These are phyloP conservation scores for Pelagophyceae sp. DNA, from an alignment of 352 stramenopile genomes.

Conservation along the genomic window DNA sequence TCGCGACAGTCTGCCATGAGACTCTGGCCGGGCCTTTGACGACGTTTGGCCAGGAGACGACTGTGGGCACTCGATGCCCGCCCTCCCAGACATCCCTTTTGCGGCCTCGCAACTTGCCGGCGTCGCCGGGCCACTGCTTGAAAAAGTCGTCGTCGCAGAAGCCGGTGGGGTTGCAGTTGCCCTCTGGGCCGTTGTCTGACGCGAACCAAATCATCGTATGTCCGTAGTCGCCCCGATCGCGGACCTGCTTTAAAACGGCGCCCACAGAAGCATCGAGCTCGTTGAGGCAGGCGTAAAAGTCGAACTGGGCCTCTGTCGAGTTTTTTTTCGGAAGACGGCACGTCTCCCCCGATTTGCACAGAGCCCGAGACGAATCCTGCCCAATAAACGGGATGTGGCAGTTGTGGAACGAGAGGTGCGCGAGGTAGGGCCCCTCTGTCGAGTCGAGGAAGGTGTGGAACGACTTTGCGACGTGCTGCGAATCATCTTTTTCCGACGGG, in stretches of 20 bases:
- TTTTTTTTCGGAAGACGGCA: conserved; percentile 23
- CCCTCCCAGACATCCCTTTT: conserved; percentile 26
- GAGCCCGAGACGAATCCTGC: neutral
- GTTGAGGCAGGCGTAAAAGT: conserved; percentile 34
- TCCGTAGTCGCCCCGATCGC: conserved; percentile 14
- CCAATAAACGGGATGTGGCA: conserved; percentile 33
- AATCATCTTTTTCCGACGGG: conserved; percentile 28
- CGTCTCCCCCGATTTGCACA: conserved; percentile 25
- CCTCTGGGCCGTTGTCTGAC: conserved; percentile 30
- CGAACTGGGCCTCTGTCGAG: conserved; percentile 29
- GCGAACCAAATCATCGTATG: conserved; percentile 34
- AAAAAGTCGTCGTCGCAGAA: conserved; percentile 9
- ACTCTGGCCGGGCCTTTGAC: neutral
- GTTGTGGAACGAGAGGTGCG: conserved; percentile 36
- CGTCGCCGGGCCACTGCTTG: conserved; percentile 23
- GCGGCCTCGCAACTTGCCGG: conserved; percentile 16
- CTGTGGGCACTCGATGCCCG: conserved; percentile 22
- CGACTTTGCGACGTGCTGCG: neutral
- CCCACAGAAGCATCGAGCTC: conserved; percentile 34
- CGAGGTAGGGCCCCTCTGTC: conserved; percentile 22
- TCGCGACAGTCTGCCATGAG: conserved; percentile 21
- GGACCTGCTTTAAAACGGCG: conserved; percentile 21
- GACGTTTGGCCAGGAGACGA: conserved; percentile 1
- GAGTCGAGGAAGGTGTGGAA: neutral
- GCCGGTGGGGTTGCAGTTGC: conserved; percentile 4